These are phyloP conservation scores for Croton setiger DNA, from an alignment of 441 rosid species.

Conservation along the genomic window DNA sequence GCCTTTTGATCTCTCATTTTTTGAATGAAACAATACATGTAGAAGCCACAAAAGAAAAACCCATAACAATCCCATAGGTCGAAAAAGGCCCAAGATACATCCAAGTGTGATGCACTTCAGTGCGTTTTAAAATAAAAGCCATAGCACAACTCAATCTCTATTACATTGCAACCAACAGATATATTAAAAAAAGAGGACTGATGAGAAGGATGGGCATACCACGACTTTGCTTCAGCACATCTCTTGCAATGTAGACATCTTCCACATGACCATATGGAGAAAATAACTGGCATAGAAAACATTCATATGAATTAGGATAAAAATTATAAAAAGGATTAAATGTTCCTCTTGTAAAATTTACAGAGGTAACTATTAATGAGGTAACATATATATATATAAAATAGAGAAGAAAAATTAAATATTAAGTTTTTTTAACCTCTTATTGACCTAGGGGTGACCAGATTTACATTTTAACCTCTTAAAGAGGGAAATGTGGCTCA, in stretches of 20 bases:
- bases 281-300: slow-evolving; percentile 56
- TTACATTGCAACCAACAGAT: slow-evolving; percentile 1
- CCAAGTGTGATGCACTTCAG: not conserved
- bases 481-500: too few relatives aligned
- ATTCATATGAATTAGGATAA: slow-evolving; percentile 13
- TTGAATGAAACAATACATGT: not conserved
- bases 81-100: not conserved
- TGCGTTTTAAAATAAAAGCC: not conserved
- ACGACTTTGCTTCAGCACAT: slow-evolving; percentile 63
- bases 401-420: too few relatives aligned
- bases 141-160: slow-evolving; percentile 14
- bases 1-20: slow-evolving; percentile 4
- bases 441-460: too few relatives aligned
- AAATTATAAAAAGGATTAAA: not conserved
- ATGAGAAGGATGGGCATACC: slow-evolving; percentile 45
- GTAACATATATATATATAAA: too few relatives aligned
- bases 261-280: slow-evolving; percentile 63
- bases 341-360: too few relatives aligned
- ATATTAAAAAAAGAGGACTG: slow-evolving; percentile 11
- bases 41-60: not conserved
- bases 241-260: slow-evolving; percentile 70
- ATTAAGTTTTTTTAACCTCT: too few relatives aligned
- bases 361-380: too few relatives aligned
- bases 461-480: too few relatives aligned
- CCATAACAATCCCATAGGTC: slow-evolving; percentile 3